Evolutionary conservation across 2,329 filamentous ascomycete species (phyloP), one percentile per base, ranked within the genome.

Genomic region (Colletotrichum magnum): DNA sequence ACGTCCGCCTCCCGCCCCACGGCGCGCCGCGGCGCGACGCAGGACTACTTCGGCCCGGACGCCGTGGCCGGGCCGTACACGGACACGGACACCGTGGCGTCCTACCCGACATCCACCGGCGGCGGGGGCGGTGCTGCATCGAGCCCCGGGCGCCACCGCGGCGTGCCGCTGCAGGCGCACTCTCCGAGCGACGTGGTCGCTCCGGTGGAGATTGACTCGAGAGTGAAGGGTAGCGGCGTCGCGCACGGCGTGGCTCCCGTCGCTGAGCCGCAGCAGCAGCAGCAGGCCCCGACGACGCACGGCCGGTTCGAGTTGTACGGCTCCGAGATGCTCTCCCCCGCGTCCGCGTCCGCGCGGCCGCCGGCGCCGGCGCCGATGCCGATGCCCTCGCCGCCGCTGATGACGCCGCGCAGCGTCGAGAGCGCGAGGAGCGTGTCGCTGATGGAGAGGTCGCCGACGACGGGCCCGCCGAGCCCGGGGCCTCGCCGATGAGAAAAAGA

Each of bases 131-230:
- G 71, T 47, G 74, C 72, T 24, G 74, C 75, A 7, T 76, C 78
- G 39, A 79, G 77, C 65, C 79, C 79, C 4, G 76, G 74, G 3
- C 61, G 72, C 39, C 73, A 70, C n/a, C 77, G 80, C 41, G 82
- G 82, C 0, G 84, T 86, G 24, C 82, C 84, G 3, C 61, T 80
- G 24, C 75, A 76, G 52, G 86, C 87, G 7, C 78, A 86, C 13
- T 79, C 77, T 15, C 86, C 87, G 4, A 81, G 79, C 10, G 86
- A 88, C 72, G 87, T 88, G 48, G 76, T 81, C 0, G 79, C 79
- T 21, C 83, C 87, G 4, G 86, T 89, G 3, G 88, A 90, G 79
- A 86, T 90, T 13, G 86, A 84, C 68, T 83, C 83, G 53, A 71
- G 58, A 56, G 64, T 58, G 24, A 43, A n/a, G n/a, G n/a, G n/a